A percentile compares a stretch with the other conserved stretches of the same genome.
phyloP scores from a whole-genome alignment of 768 basidiomycete species.

The Saitozyma sp. region DNA sequence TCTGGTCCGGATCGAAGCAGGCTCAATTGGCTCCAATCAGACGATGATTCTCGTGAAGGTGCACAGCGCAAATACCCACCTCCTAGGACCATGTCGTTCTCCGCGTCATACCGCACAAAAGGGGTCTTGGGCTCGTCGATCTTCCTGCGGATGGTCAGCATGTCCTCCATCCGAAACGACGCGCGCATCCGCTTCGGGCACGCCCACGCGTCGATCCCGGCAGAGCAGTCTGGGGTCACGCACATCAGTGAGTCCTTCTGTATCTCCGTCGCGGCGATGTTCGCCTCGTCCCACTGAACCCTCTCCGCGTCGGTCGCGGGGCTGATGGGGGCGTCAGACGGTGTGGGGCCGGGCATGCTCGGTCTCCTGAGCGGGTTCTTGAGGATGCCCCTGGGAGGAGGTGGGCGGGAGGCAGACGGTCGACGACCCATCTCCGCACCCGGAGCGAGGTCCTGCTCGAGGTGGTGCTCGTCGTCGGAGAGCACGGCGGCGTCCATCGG shows the following conservation, averaged over 20 bases:
- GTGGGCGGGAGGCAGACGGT: slow-evolving; percentile 22
- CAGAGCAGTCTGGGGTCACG: slow-evolving; percentile 7
- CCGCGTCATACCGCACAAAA: slow-evolving; percentile 65
- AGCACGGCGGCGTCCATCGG: neutral
- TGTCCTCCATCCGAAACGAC: neutral
- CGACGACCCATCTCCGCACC: neutral
- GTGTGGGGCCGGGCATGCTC: slow-evolving; percentile 3
- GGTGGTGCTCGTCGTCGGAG: neutral
- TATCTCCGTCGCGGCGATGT: slow-evolving; percentile 85
- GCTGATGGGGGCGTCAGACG: neutral
- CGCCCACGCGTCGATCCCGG: neutral
- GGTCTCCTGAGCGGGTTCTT: slow-evolving; percentile 38
- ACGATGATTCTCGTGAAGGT: neutral
- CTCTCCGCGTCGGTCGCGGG: slow-evolving; percentile 17
- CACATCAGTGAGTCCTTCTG: slow-evolving; percentile 90
- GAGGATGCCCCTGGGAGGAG: slow-evolving; percentile 39
- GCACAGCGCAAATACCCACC: slow-evolving; percentile 58
- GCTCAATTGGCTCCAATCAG: neutral
- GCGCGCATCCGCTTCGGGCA: too few relatives aligned
- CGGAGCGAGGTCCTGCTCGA: slow-evolving; percentile 4
- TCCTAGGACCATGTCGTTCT: slow-evolving; percentile 54
- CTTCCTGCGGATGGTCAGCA: slow-evolving; percentile 57
- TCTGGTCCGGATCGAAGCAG: neutral
- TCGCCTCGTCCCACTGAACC: slow-evolving; percentile 84
- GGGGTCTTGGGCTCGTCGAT: slow-evolving; percentile 98